Evolutionary conservation across 2,329 filamentous ascomycete genomes (phyloP).

Genomic region (Aspergillus aculeatinus): DNA sequence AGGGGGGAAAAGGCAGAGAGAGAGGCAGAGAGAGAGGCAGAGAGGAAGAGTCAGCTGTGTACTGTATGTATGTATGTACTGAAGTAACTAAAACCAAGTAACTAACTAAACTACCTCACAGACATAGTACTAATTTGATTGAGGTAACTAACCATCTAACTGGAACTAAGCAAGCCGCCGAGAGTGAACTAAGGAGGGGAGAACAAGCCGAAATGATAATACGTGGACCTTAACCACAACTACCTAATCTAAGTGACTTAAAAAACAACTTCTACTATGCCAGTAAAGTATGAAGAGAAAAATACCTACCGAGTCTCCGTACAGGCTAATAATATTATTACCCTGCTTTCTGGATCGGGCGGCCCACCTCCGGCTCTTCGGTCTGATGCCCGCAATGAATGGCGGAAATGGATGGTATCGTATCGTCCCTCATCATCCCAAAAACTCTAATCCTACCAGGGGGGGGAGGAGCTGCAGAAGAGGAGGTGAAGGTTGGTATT

Average conservation of each 20-base stretch:
- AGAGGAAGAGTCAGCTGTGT: conserved; percentile 14
- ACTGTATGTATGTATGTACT: conserved; percentile 7
- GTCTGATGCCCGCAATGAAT: background rate
- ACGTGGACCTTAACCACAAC: too few species aligned
- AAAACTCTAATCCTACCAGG: background rate
- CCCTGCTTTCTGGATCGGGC: background rate
- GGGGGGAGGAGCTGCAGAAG: background rate
- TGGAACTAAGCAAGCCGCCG: background rate
- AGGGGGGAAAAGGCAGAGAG: background rate
- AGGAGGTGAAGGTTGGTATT: too few species aligned
- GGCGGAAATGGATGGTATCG: background rate
- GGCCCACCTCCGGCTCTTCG: conserved; percentile 5
- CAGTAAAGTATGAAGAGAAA: too few species aligned
- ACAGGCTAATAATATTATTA: background rate
- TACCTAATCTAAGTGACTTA: too few species aligned
- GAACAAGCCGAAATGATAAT: too few species aligned
- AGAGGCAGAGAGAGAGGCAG: conserved; percentile 3
- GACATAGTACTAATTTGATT: too few species aligned
- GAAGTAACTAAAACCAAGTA: background rate
- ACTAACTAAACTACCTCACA: too few species aligned
- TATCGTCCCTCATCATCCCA: background rate
- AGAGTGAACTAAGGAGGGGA: background rate
- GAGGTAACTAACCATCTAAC: background rate
- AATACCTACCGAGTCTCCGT: too few species aligned
- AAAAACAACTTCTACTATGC: too few species aligned